A percentile compares a stretch with the other conserved stretches of the same genome.
These are phyloP conservation scores for Rhodotorula babjevae DNA, from an alignment of 768 basidiomycete genomes.

Conservation along the genomic window DNA sequence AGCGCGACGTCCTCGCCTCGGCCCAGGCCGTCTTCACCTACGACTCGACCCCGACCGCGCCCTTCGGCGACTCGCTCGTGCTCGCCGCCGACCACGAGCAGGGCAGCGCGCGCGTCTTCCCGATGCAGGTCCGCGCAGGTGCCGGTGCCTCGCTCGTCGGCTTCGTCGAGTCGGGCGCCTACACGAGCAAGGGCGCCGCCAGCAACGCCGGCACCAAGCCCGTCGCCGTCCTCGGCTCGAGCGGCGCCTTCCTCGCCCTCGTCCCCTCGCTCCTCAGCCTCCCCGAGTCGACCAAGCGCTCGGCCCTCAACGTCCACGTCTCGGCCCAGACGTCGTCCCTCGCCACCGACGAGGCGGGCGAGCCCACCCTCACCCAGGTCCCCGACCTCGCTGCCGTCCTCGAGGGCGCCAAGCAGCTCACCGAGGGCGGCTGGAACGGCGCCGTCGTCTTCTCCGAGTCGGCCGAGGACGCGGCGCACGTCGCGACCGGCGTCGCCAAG, in stretches of 20 bases:
- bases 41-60: conserved; percentile 29
- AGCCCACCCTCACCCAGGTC: conserved; percentile 57
- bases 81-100: neutral
- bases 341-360: conserved; percentile 53
- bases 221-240: conserved; percentile 59
- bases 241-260: conserved; percentile 77
- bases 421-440: conserved; percentile 53
- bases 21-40: conserved; percentile 34
- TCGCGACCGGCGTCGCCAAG: conserved; percentile 73
- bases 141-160: conserved; percentile 77
- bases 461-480: conserved; percentile 67
- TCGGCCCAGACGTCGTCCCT: conserved; percentile 61
- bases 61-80: conserved; percentile 27
- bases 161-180: conserved; percentile 55
- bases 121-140: conserved; percentile 75
- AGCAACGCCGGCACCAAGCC: conserved; percentile 31
- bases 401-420: conserved; percentile 56
- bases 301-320: conserved; percentile 76
- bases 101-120: conserved; percentile 51
- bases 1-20: conserved; percentile 4
- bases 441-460: conserved; percentile 76
- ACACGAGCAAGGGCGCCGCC: conserved; percentile 64
- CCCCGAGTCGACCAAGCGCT: conserved; percentile 59
- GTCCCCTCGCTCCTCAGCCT: conserved; percentile 69
- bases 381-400: conserved; percentile 71